Evolutionary conservation across 1,139 yeast species (phyloP).

Genomic region (Zhuliangozyma blackwelliae): DNA sequence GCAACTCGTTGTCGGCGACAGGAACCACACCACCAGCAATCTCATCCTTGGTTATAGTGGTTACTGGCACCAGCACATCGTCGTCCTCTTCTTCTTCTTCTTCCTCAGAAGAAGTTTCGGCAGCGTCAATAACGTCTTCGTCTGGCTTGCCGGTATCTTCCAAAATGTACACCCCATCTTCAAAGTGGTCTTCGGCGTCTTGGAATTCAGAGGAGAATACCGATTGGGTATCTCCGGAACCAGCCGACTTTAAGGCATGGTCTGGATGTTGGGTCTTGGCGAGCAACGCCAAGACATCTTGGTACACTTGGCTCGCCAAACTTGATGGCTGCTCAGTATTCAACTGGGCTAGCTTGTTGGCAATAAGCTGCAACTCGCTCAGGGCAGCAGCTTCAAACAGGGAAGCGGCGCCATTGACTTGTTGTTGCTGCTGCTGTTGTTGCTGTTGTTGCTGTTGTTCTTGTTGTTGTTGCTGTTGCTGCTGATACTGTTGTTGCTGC

Average conservation of each 20-base stretch:
- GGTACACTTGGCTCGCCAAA: constrained; percentile 10
- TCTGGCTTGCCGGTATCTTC: background rate
- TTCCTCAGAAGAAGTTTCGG: constrained; percentile 12
- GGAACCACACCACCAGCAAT: background rate
- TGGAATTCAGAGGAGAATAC: constrained; percentile 46
- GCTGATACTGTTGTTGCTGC: constrained; percentile 3
- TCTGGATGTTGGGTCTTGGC: constrained; percentile 1
- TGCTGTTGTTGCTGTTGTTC: constrained; percentile 3
- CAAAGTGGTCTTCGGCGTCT: constrained; percentile 62
- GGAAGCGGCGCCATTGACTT: background rate
- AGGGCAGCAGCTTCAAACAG: too few species aligned
- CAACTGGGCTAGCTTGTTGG: constrained; percentile 19
- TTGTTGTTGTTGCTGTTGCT: background rate
- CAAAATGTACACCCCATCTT: constrained; percentile 38
- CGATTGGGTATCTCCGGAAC: constrained; percentile 23
- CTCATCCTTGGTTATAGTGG: constrained; percentile 1
- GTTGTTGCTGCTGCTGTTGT: background rate
- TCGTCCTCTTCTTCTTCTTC: constrained; percentile 14
- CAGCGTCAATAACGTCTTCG: constrained; percentile 9
- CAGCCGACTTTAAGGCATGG: constrained; percentile 2
- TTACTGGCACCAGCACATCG: constrained; percentile 5
- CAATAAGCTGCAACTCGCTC: constrained; percentile 2
- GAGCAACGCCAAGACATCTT: constrained; percentile 9
- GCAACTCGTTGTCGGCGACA: background rate
- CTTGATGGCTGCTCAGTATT: constrained; percentile 11